Base-by-base conservation (phyloP, 768 basidiomycete species). In the Boletus sp. region DNA sequence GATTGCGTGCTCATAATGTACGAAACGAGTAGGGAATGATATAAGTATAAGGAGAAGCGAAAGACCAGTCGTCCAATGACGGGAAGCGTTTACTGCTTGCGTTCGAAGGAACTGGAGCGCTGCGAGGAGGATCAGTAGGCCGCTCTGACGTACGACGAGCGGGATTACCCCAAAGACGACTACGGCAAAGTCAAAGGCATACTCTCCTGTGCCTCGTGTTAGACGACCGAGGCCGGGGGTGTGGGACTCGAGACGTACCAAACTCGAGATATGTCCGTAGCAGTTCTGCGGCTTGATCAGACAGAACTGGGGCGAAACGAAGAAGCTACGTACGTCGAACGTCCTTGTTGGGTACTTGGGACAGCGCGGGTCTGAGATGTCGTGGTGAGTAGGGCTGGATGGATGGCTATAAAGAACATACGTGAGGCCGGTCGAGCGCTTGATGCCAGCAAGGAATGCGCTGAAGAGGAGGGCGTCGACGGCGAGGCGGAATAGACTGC, bases 311-410 rank as follows among this genome's bases (percentile, higher is more conserved):
- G 6, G 14, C 4, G 18, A 39, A 0, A 12, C n/a, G 2, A 55
- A 18, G 52, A 20, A 32, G 20, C 1, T 46, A 81, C 91, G 74
- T 71, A 94, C 92, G 86, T 44, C 92, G 86, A 32, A 94, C 66
- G 64, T 95, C 92, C 71, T 94, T 95, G 80, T 94, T 94, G 4
- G 89, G 87, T 1, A 95, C 86, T 63, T 83, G 82, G 5, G 82
- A 75, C 10, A 95, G 73, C 15, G 86, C 86, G 40, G 89, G 92
- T 10, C 92, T 94, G 42, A 7, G 30, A 9, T 0, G 17, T 3
- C 3, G 54, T 57, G 5, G 53, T 60, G 57, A 60, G 54, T 8
- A 17, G 14, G 30, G 36, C 29, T 14, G 10, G 14, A 44, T 32
- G 28, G 2, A 11, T 2, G 24, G 41, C 12, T 24, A 7, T 24